These are phyloP conservation scores for Ceratocystis cubensis DNA, from an alignment of 2,329 filamentous ascomycete species.

Conservation along the genomic window DNA sequence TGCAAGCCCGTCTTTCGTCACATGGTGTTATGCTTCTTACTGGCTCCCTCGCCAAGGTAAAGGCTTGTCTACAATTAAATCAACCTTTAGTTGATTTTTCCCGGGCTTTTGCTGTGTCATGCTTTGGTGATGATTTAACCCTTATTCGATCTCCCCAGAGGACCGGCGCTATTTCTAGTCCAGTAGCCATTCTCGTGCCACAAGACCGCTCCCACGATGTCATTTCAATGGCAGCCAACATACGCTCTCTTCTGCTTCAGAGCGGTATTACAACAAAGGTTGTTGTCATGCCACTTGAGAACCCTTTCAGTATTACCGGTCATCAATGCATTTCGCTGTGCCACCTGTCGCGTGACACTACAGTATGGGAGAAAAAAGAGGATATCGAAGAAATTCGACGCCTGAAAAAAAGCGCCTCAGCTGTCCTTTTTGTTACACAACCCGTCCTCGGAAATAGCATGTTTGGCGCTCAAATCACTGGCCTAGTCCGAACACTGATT, in stretches of 20 bases:
- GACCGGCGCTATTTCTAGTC: background rate
- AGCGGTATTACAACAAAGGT: background rate
- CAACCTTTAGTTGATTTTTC: slow-evolving; percentile 10
- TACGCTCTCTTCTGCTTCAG: background rate
- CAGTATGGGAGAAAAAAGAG: slow-evolving; percentile 14
- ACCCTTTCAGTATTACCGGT: background rate
- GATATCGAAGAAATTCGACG: slow-evolving; percentile 32
- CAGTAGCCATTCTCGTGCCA: slow-evolving; percentile 13
- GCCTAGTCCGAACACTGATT: slow-evolving; percentile 36
- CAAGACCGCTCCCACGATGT: slow-evolving; percentile 1
- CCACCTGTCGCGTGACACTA: background rate
- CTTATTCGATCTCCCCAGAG: background rate
- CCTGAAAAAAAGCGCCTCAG: slow-evolving; percentile 29
- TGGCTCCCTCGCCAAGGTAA: background rate
- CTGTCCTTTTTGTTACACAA: slow-evolving; percentile 38
- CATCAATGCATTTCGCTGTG: slow-evolving; percentile 14
- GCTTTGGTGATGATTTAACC: slow-evolving; percentile 10
- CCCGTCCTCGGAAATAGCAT: slow-evolving; percentile 30
- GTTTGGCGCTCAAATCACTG: slow-evolving; percentile 32
- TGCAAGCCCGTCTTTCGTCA: slow-evolving; percentile 1
- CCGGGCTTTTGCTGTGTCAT: background rate
- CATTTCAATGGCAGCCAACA: background rate
- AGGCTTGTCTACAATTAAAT: slow-evolving; percentile 2
- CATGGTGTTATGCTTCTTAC: slow-evolving; percentile 16
- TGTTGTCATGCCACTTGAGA: background rate